Conservation (phyloP, 176 grass and related monocot species). For the Eragrostis nindensis region DNA sequence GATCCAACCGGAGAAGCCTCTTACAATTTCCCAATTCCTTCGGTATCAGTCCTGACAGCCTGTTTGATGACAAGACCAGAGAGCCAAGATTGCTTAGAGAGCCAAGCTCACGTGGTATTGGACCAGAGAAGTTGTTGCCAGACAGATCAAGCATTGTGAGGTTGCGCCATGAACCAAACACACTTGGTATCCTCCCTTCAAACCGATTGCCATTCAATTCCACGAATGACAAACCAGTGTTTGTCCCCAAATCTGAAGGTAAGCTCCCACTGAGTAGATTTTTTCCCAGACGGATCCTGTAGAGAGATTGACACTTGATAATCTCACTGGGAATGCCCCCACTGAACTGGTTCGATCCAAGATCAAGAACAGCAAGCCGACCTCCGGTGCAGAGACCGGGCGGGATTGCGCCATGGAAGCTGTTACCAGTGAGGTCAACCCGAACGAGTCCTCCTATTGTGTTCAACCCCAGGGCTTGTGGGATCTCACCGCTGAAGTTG, state of each 20-base stretch:
- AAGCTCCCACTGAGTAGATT: conserved; percentile 43
- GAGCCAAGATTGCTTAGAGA: conserved; percentile 33
- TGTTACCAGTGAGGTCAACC: conserved; percentile 57
- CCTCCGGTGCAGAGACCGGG: conserved; percentile 40
- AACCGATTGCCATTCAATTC: conserved; percentile 52
- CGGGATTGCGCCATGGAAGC: conserved; percentile 51
- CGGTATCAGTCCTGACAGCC: conserved; percentile 47
- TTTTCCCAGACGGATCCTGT: conserved; percentile 44
- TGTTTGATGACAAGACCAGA: conserved; percentile 48
- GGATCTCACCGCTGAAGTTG: conserved; percentile 52
- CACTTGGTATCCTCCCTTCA: conserved; percentile 46
- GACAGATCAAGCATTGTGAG: conserved; percentile 59
- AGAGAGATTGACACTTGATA: conserved; percentile 42
- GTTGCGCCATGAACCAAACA: conserved; percentile 47
- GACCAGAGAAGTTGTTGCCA: conserved; percentile 47
- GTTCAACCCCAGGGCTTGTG: conserved; percentile 45
- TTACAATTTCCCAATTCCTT: conserved; percentile 34
- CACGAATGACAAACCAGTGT: conserved; percentile 41
- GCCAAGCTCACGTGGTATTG: conserved; percentile 51
- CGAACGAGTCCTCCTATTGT: conserved; percentile 42
- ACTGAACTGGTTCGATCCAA: conserved; percentile 55
- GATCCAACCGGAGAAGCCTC: conserved; percentile 37
- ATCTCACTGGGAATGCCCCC: conserved; percentile 40
- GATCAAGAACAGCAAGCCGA: conserved; percentile 43
- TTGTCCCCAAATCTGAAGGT: conserved; percentile 22